Evolutionary conservation across 169 alveolate species (phyloP).

Genomic region (Plasmodium coatneyi): DNA sequence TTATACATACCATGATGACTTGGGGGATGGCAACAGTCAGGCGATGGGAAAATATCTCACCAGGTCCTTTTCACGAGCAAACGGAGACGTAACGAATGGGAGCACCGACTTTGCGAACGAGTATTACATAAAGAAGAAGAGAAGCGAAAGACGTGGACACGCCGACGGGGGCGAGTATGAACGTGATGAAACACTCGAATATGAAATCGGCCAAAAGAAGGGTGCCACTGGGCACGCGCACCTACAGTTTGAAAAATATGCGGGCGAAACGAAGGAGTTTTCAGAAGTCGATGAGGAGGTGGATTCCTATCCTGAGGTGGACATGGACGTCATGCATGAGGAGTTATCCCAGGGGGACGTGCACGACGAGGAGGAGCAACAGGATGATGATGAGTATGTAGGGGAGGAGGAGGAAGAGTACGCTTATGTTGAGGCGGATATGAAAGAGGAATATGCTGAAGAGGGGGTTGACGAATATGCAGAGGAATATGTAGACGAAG

Average conservation of each 20-base stretch:
- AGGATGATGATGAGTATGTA: neutral
- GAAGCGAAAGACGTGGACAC: neutral
- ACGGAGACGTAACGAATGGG: slow-evolving; percentile 38
- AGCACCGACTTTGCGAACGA: slow-evolving; percentile 55
- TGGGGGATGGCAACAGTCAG: neutral
- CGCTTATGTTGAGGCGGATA: slow-evolving; percentile 5
- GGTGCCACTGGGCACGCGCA: neutral
- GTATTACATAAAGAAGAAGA: slow-evolving; percentile 20
- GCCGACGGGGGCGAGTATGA: neutral
- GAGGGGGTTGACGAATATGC: neutral
- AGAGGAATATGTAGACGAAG: neutral
- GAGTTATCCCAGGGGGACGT: neutral
- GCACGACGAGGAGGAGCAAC: neutral
- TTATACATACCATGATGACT: slow-evolving; percentile 11
- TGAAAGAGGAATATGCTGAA: slow-evolving; percentile 1
- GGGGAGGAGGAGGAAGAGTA: slow-evolving; percentile 2
- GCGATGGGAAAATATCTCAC: neutral
- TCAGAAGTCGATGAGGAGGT: slow-evolving; percentile 18
- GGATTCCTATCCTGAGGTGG: slow-evolving; percentile 5
- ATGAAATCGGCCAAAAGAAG: neutral
- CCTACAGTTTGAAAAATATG: slow-evolving; percentile 6
- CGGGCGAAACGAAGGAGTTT: slow-evolving; percentile 36
- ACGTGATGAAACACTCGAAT: neutral
- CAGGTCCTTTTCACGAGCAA: slow-evolving; percentile 23
- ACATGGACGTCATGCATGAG: neutral